Percentiles rank a stretch among this genome's conserved stretches.
These are phyloP conservation scores for Russula olivacea DNA, from an alignment of 768 basidiomycete genomes.

Conservation along the genomic window DNA sequence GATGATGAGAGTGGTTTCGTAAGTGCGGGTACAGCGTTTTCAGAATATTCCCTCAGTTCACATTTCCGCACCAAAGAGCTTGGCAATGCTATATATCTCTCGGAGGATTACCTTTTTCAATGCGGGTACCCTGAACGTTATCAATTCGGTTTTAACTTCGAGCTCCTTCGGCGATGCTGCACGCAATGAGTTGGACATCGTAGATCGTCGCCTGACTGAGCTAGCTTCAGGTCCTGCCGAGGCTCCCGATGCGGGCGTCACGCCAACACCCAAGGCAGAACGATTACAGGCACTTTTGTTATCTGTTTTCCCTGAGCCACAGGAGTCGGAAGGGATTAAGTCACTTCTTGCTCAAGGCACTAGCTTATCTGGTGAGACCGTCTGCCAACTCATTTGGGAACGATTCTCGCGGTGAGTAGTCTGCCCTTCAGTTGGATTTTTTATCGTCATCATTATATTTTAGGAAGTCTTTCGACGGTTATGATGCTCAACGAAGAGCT, in stretches of 20 bases:
- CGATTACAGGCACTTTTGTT: conserved; percentile 5
- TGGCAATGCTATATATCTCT: conserved; percentile 32
- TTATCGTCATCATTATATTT: not conserved
- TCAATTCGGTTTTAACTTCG: conserved; percentile 18
- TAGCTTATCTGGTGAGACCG: not conserved
- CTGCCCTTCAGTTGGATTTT: not conserved
- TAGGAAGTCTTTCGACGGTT: conserved; percentile 14
- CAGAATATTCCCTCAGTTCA: not conserved
- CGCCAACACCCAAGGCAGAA: not conserved
- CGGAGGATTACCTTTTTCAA: conserved; percentile 32
- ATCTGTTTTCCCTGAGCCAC: conserved; percentile 10
- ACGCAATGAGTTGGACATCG: conserved; percentile 7
- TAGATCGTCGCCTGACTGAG: conserved; percentile 14
- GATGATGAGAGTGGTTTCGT: conserved; percentile 20
- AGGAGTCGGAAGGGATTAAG: conserved; percentile 5
- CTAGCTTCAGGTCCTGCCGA: conserved; percentile 5
- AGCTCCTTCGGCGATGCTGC: conserved; percentile 5
- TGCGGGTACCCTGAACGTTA: conserved; percentile 25
- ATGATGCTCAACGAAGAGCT: conserved; percentile 5
- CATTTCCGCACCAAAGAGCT: conserved; percentile 22
- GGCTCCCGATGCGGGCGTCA: too few species aligned
- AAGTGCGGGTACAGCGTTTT: conserved; percentile 6
- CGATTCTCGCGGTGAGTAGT: conserved; percentile 8
- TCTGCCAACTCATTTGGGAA: conserved; percentile 14
- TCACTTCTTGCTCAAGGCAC: not conserved